Percentiles rank a stretch among this genome's conserved stretches.
Conservation (phyloP, 352 stramenopile genomes). For the Phytopythium montanum region DNA sequence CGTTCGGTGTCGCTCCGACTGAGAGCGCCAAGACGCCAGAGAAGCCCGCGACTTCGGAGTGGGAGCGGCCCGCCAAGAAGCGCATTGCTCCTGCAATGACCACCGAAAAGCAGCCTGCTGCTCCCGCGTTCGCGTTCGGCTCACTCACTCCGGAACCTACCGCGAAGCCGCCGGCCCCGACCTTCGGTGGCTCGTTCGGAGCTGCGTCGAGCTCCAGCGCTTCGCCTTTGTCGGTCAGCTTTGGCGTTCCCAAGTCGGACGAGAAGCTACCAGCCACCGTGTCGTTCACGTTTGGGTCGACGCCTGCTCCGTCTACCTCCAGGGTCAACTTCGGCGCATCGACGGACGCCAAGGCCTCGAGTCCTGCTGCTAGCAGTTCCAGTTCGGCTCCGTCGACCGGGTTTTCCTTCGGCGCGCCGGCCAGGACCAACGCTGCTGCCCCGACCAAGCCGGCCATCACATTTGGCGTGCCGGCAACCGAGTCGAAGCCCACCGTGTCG, state of each 20-base stretch:
- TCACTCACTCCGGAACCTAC: neutral
- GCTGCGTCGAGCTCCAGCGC: neutral
- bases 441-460: slow-evolving; percentile 2
- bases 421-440: slow-evolving; percentile 4
- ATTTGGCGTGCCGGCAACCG: slow-evolving; percentile 18
- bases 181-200: slow-evolving; percentile 19
- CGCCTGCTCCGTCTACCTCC: neutral
- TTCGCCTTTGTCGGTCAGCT: slow-evolving; percentile 12
- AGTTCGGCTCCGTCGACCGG: neutral
- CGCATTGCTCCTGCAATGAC: slow-evolving; percentile 4
- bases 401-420: slow-evolving; percentile 14
- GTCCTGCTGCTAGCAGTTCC: neutral
- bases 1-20: neutral
- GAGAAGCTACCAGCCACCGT: slow-evolving; percentile 17
- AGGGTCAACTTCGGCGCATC: slow-evolving; percentile 1
- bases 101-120: neutral
- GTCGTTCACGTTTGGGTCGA: slow-evolving; percentile 11
- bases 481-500: slow-evolving; percentile 28
- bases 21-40: neutral
- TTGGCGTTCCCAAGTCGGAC: slow-evolving; percentile 19
- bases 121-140: slow-evolving; percentile 24
- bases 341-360: neutral
- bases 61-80: slow-evolving; percentile 3
- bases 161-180: slow-evolving; percentile 2
- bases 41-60: neutral